Percentiles rank a stretch among this genome's conserved stretches.
These are phyloP conservation scores for Incumbomyces delicatus DNA, from an alignment of 2,329 filamentous ascomycete species.

Conservation along the genomic window DNA sequence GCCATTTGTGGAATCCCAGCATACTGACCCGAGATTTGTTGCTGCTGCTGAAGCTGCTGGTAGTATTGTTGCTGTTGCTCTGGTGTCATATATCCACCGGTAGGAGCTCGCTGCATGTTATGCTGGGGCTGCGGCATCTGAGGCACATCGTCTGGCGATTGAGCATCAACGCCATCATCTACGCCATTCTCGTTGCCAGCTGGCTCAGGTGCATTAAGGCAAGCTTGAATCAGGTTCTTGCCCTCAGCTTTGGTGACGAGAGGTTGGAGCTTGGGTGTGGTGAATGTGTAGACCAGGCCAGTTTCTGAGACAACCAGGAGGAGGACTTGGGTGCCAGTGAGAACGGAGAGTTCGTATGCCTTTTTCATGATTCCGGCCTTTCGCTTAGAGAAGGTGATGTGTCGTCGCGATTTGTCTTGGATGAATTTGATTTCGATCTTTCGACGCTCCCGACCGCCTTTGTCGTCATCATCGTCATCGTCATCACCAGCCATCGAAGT, in stretches of 20 bases:
- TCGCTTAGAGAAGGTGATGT: constrained; percentile 99
- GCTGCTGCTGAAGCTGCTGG: constrained; percentile 66
- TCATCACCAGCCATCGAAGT: constrained; percentile 71
- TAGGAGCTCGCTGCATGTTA: constrained; percentile 55
- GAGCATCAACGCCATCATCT: constrained; percentile 65
- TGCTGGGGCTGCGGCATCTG: constrained; percentile 61
- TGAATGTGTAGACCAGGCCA: constrained; percentile 95
- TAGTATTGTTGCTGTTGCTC: constrained; percentile 69
- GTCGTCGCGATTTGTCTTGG: constrained; percentile 96
- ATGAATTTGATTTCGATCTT: constrained; percentile 99
- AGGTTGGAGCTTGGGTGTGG: constrained; percentile 94
- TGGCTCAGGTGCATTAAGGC: constrained; percentile 90
- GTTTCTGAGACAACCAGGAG: constrained; percentile 95
- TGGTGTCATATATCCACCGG: constrained; percentile 59
- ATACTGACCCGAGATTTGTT: constrained; percentile 58
- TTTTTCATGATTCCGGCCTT: constrained; percentile 99
- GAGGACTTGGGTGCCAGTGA: constrained; percentile 94
- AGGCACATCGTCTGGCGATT: constrained; percentile 83
- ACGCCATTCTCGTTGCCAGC: constrained; percentile 72
- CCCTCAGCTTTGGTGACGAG: constrained; percentile 97
- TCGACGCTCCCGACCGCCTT: constrained; percentile 91
- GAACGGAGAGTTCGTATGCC: constrained; percentile 94
- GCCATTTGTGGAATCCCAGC: constrained; percentile 70
- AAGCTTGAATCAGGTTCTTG: constrained; percentile 98
- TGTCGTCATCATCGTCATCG: constrained; percentile 95